These are phyloP conservation scores for Pseudisothecium myosuroides DNA, from an alignment of 225 moss, liverwort and hornwort species.

Conservation along the genomic window DNA sequence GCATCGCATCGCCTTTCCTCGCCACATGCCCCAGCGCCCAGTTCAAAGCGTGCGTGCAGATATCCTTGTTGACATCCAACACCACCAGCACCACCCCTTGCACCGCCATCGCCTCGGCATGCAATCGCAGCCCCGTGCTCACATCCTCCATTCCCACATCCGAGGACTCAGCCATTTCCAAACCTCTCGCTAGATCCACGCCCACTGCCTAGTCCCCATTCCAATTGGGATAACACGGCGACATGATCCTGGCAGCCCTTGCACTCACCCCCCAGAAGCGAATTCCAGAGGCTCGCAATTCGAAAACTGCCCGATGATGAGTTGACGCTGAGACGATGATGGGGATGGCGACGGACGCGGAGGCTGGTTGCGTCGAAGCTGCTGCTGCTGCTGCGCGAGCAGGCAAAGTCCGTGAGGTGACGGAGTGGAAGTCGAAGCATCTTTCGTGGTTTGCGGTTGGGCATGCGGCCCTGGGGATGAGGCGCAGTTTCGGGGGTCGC, in stretches of 20 bases:
- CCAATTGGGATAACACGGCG: background rate
- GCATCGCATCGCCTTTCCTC: constrained; percentile 29
- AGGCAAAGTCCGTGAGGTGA: background rate
- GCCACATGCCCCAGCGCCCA: constrained; percentile 40
- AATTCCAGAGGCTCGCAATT: background rate
- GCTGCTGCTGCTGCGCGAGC: background rate
- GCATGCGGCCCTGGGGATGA: background rate
- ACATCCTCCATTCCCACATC: constrained; percentile 27
- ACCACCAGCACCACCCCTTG: constrained; percentile 49
- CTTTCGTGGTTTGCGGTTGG: background rate
- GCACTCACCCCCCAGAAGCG: background rate
- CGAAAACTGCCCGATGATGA: background rate
- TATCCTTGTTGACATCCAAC: constrained; percentile 41
- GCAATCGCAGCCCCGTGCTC: background rate
- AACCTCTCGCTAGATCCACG: background rate
- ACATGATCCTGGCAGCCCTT: background rate
- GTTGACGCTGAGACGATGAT: background rate
- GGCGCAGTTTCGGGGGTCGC: background rate
- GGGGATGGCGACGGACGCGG: background rate
- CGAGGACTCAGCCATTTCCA: background rate
- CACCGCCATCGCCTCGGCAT: constrained; percentile 15
- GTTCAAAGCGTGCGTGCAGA: constrained; percentile 15
- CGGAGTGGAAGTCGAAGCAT: background rate
- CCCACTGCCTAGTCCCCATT: background rate
- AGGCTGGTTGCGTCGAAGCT: background rate